A percentile compares a stretch with the other conserved stretches of the same genome.
Evolutionary conservation across 2,329 filamentous ascomycete genomes (phyloP).

Genomic region (Dothiorella sarmentorum): DNA sequence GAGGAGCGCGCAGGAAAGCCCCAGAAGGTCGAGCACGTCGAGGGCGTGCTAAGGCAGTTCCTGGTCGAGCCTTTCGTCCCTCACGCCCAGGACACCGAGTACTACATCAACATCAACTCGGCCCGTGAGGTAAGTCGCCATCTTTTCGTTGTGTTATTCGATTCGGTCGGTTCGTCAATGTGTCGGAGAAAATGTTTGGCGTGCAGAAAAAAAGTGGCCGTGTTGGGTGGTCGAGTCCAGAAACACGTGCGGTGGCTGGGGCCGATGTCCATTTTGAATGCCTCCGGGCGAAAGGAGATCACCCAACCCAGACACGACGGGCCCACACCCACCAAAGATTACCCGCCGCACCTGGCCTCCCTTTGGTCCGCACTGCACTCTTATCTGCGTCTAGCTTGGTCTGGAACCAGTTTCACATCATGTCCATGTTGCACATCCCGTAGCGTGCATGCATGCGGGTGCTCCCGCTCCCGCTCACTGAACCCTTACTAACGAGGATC

Average conservation of each 20-base stretch:
- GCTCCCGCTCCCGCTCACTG: not conserved
- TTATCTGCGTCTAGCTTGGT: constrained; percentile 16
- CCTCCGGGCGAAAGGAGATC: constrained; percentile 39
- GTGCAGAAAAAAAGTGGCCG: not conserved
- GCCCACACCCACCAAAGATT: constrained; percentile 18
- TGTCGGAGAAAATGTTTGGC: not conserved
- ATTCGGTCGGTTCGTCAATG: constrained; percentile 14
- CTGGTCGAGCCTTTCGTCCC: constrained; percentile 98
- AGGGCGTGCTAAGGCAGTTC: constrained; percentile 88
- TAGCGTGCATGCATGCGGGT: constrained; percentile 9
- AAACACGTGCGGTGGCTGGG: constrained; percentile 8
- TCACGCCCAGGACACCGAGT: constrained; percentile 91
- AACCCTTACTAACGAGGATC: constrained; percentile 9
- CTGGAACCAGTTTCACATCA: not conserved
- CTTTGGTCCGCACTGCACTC: constrained; percentile 18
- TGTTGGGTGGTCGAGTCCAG: not conserved
- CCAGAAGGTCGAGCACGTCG: constrained; percentile 88
- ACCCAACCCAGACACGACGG: constrained; percentile 19
- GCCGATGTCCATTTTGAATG: constrained; percentile 31
- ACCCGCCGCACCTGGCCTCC: constrained; percentile 11
- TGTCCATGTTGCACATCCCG: constrained; percentile 16
- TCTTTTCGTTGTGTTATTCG: constrained; percentile 18
- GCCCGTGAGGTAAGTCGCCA: constrained; percentile 85
- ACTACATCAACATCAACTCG: constrained; percentile 99
- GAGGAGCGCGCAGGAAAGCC: constrained; percentile 86